These are phyloP conservation scores for Epichloe sibirici DNA, from an alignment of 2,329 filamentous ascomycete species.

Conservation along the genomic window DNA sequence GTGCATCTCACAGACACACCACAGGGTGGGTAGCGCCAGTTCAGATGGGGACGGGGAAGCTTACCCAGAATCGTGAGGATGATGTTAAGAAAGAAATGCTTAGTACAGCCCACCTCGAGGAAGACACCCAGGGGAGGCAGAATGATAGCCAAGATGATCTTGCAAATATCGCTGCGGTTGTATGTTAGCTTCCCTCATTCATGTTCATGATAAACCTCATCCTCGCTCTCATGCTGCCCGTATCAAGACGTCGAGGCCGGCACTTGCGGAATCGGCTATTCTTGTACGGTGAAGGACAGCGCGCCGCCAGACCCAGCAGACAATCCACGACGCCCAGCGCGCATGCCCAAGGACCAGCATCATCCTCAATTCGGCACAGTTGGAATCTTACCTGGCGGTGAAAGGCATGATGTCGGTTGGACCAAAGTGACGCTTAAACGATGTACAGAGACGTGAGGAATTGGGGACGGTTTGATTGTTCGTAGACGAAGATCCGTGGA, in stretches of 20 bases:
- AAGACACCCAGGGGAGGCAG: constrained; percentile 86
- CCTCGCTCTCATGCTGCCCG: neutral
- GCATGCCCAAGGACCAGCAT: neutral
- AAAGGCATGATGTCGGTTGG: constrained; percentile 39
- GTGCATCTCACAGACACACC: neutral
- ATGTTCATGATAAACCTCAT: neutral
- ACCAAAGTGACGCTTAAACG: neutral
- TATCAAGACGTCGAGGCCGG: neutral
- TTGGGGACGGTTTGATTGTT: neutral
- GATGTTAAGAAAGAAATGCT: constrained; percentile 87
- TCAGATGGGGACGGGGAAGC: constrained; percentile 8
- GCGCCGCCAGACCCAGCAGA: neutral
- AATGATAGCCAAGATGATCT: constrained; percentile 75
- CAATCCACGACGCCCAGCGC: neutral
- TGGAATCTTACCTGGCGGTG: constrained; percentile 39
- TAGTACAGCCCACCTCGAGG: constrained; percentile 82
- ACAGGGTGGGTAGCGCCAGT: neutral
- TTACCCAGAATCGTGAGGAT: constrained; percentile 63
- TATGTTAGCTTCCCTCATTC: neutral
- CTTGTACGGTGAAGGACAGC: neutral
- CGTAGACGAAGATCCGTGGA: neutral
- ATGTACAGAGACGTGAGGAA: neutral
- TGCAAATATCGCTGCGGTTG: constrained; percentile 42
- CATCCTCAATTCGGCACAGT: neutral
- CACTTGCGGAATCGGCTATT: neutral